A percentile compares a stretch with the other conserved stretches of the same genome.
Evolutionary conservation across 176 grass and related monocot species (phyloP).

Genomic region (Pharus latifolius): DNA sequence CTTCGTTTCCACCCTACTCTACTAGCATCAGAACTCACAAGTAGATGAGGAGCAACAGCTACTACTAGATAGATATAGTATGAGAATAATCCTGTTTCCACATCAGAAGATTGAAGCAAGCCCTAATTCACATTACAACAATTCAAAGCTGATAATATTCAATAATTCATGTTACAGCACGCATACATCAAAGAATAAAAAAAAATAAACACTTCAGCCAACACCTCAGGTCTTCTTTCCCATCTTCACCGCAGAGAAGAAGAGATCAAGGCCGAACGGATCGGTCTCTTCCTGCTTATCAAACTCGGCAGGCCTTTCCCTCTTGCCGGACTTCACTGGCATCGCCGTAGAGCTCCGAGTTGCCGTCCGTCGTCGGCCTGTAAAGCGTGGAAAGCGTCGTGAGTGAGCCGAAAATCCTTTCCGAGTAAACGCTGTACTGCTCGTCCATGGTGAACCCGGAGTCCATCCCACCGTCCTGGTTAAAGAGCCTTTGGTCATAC

Average conservation of each 20-base stretch:
- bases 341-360: slow-evolving; percentile 1
- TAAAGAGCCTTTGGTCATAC: slow-evolving; percentile 53
- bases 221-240: slow-evolving; percentile 29
- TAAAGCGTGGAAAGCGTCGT: slow-evolving; percentile 28
- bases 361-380: slow-evolving; percentile 15
- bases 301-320: slow-evolving; percentile 46
- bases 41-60: too few species aligned
- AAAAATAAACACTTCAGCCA: not conserved
- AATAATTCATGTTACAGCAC: too few species aligned
- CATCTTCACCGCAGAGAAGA: slow-evolving; percentile 45
- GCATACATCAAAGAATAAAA: too few species aligned
- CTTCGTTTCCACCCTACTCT: too few species aligned
- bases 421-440: slow-evolving; percentile 33
- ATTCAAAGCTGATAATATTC: too few species aligned
- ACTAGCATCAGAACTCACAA: too few species aligned
- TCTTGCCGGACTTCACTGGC: slow-evolving; percentile 26
- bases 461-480: slow-evolving; percentile 33
- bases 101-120: too few species aligned
- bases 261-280: slow-evolving; percentile 53
- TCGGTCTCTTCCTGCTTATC: slow-evolving; percentile 32
- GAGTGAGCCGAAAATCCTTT: slow-evolving; percentile 32
- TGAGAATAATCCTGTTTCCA: too few species aligned
- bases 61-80: too few species aligned
- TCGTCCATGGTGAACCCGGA: slow-evolving; percentile 41
- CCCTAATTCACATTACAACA: too few species aligned